Base-by-base conservation (phyloP, 2,329 filamentous ascomycete genomes). In the Purpureocillium lavendulum region DNA sequence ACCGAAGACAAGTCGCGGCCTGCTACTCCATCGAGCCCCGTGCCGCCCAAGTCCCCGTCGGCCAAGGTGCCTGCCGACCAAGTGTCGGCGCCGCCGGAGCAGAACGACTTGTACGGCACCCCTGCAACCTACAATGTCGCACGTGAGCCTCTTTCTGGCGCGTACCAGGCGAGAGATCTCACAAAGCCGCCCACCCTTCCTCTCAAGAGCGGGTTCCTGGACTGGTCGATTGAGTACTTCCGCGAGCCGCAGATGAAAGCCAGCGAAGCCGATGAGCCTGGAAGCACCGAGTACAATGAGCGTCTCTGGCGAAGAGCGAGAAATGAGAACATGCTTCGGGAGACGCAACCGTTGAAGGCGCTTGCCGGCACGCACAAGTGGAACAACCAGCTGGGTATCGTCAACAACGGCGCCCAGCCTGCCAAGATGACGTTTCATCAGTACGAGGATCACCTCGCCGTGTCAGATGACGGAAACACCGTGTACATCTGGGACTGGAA, bases 171-270 rank as follows among this genome's bases (percentile, higher is more conserved):
- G 37, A 76, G 82, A 42, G 72, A 80, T 44, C 58, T 77, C 24
- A 67, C 71, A 1, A 67, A 77, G 39, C 51, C 68, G 9, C 82
- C 85, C 2, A 62, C 60, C 11, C 73, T 97, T 21, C 92, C 92
- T 1, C 61, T 98, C 14, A 75, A 75, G 43, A 95, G 88, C 57
- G 81, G 75, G 8, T 94, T 97, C 60, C 72, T 95, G 46, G 87
- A 95, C 47, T 98, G 90, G 89, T 95, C 89, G 4, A 88, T 92
- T 33, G 90, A 90, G 60, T 97, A 98, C 59, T 98, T 97, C 71
- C 86, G 89, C 24, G 89, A 97, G 60, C 92, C 92, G 26, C 92
- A 98, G 62, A 97, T 98, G 92, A 94, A 92, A 57, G 83, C 87
- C 3, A 89, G 85, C 42, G 92, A 98, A 58, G 86, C 89, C 17